These are phyloP conservation scores for Novymonas esmeraldas DNA, from an alignment of 208 protist species.

Conservation along the genomic window DNA sequence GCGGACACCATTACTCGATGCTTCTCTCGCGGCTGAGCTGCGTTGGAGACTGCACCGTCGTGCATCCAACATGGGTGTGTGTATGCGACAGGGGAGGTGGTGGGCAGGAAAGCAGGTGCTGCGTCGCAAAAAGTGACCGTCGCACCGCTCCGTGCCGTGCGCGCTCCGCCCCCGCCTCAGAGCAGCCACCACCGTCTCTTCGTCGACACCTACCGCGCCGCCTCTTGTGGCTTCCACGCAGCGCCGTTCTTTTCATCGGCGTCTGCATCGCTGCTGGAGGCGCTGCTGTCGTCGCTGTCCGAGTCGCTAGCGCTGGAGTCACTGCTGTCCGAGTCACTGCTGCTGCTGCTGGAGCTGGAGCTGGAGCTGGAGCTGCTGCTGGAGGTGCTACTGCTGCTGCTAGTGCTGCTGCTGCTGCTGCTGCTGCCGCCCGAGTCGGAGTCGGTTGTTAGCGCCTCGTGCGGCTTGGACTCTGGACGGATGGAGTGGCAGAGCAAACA, in stretches of 20 bases:
- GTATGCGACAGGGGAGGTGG: too few species aligned
- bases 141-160: too few species aligned
- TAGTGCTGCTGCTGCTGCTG: conserved; percentile 19
- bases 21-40: too few species aligned
- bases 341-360: conserved; percentile 7
- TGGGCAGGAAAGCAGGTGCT: too few species aligned
- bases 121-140: too few species aligned
- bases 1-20: too few species aligned
- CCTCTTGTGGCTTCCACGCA: neutral
- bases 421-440: conserved; percentile 30
- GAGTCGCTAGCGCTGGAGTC: conserved; percentile 6
- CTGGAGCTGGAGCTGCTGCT: conserved; percentile 1
- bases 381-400: conserved; percentile 9
- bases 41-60: too few species aligned
- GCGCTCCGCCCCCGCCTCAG: too few species aligned
- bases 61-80: too few species aligned
- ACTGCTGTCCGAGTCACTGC: conserved; percentile 10
- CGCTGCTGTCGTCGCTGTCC: conserved; percentile 10
- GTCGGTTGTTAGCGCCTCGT: conserved; percentile 7
- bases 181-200: too few species aligned
- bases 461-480: conserved; percentile 47
- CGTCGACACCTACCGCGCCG: neutral
- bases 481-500: conserved; percentile 76
- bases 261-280: conserved; percentile 11
- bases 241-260: conserved; percentile 1